These are phyloP conservation scores for Scedosporium apiospermum DNA, from an alignment of 2,329 filamentous ascomycete genomes.

Conservation along the genomic window DNA sequence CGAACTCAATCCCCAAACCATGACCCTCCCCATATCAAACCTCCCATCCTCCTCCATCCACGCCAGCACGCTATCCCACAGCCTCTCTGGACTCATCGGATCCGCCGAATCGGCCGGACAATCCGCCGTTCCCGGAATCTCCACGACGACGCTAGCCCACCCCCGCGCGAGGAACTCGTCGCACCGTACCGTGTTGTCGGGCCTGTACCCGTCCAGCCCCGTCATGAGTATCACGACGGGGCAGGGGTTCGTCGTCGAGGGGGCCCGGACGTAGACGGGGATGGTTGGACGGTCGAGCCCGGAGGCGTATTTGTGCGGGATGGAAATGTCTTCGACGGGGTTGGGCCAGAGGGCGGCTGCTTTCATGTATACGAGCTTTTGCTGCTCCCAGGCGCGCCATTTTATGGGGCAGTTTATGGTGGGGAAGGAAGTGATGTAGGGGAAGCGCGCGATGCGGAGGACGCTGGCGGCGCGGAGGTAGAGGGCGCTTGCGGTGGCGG, in stretches of 20 bases:
- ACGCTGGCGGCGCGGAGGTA: slow-evolving; percentile 64
- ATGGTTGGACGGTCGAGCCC: slow-evolving; percentile 44
- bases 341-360: slow-evolving; percentile 42
- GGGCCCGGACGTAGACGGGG: slow-evolving; percentile 56
- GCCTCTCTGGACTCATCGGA: slow-evolving; percentile 46
- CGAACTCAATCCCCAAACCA: slow-evolving; percentile 55
- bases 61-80: slow-evolving; percentile 52
- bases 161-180: slow-evolving; percentile 54
- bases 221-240: slow-evolving; percentile 49
- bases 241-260: slow-evolving; percentile 22
- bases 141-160: slow-evolving; percentile 52
- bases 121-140: slow-evolving; percentile 44
- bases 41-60: slow-evolving; percentile 42
- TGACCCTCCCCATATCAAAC: slow-evolving; percentile 47
- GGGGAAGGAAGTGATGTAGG: slow-evolving; percentile 37
- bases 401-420: slow-evolving; percentile 34
- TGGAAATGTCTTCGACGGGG: slow-evolving; percentile 51
- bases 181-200: slow-evolving; percentile 51
- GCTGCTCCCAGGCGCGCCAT: slow-evolving; percentile 52
- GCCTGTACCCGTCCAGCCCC: slow-evolving; percentile 53
- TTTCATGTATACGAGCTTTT: slow-evolving; percentile 55
- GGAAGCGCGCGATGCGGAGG: slow-evolving; percentile 66
- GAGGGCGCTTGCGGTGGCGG: slow-evolving; percentile 45
- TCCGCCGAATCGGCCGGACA: slow-evolving; percentile 55
- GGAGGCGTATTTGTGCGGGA: slow-evolving; percentile 46